Conservation (phyloP, 1,284 basidiomycete species). For the Cystobasidium pallidum region DNA sequence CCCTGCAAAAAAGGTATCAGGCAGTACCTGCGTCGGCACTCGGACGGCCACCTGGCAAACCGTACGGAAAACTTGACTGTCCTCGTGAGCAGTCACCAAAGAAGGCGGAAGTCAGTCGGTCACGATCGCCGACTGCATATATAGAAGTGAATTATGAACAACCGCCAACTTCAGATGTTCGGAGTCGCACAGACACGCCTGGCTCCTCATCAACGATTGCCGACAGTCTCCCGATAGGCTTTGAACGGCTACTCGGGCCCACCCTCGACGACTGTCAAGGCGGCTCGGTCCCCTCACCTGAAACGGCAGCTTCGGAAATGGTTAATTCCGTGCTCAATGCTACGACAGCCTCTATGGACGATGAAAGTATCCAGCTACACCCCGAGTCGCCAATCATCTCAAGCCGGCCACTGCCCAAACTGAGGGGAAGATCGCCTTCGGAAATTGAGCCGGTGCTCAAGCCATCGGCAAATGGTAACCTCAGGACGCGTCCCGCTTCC, state of each 20-base stretch:
- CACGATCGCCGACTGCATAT: background rate
- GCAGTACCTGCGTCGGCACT: background rate
- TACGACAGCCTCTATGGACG: background rate
- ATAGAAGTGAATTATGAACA: background rate
- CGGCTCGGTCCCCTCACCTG: background rate
- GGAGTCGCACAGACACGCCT: background rate
- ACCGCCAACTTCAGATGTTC: background rate
- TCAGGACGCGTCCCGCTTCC: slow-evolving; percentile 15
- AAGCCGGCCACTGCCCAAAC: slow-evolving; percentile 1
- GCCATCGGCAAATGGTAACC: background rate
- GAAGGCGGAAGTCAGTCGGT: background rate
- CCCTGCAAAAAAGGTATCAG: background rate
- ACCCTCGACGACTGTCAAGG: too few relatives aligned
- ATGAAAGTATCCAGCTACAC: background rate
- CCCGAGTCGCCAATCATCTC: slow-evolving; percentile 4
- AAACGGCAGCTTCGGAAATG: background rate
- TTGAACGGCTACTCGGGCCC: too few relatives aligned
- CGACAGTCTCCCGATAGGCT: too few relatives aligned
- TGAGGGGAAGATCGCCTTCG: slow-evolving; percentile 26
- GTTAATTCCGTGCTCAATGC: too few relatives aligned
- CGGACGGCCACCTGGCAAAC: background rate
- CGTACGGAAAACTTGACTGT: background rate
- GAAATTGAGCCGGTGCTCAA: slow-evolving; percentile 37
- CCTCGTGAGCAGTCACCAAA: background rate
- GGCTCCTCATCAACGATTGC: background rate